phyloP scores from a whole-genome alignment of 805 yeast species.

The Cyberlindnera bimundalis region DNA sequence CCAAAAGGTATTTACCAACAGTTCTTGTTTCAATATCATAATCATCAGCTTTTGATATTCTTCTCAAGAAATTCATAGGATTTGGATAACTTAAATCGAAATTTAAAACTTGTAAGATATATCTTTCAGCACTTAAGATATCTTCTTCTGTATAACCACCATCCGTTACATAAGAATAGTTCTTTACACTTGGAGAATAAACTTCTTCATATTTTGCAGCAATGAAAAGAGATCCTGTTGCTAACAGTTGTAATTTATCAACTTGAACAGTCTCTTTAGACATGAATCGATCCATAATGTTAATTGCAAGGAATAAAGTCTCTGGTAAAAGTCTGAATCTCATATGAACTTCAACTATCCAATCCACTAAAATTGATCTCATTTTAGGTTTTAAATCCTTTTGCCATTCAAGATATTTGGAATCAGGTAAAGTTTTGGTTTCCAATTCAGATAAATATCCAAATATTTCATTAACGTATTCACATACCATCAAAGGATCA shows the following conservation, averaged over 20 bases:
- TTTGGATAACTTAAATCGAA: conserved; percentile 82
- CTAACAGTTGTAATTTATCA: conserved; percentile 77
- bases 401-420: conserved; percentile 64
- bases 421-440: conserved; percentile 61
- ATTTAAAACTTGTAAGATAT: conserved; percentile 63
- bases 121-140: conserved; percentile 79
- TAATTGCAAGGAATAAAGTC: conserved; percentile 77
- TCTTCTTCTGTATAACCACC: conserved; percentile 80
- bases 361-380: conserved; percentile 87
- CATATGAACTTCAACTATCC: conserved; percentile 88
- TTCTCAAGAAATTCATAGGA: conserved; percentile 84
- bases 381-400: conserved; percentile 71
- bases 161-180: conserved; percentile 85
- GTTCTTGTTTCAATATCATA: conserved; percentile 83
- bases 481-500: conserved; percentile 86
- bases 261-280: conserved; percentile 69
- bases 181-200: conserved; percentile 77
- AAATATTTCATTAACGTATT: conserved; percentile 84
- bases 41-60: conserved; percentile 88
- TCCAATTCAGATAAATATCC: conserved; percentile 70
- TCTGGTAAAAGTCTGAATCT: conserved; percentile 83
- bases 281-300: conserved; percentile 84
- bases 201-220: conserved; percentile 96
- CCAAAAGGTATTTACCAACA: conserved; percentile 79
- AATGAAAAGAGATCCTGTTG: conserved; percentile 80